Evolutionary conservation across 2,329 filamentous ascomycete species (phyloP).

Genomic region (Beauveria brongniartii): DNA sequence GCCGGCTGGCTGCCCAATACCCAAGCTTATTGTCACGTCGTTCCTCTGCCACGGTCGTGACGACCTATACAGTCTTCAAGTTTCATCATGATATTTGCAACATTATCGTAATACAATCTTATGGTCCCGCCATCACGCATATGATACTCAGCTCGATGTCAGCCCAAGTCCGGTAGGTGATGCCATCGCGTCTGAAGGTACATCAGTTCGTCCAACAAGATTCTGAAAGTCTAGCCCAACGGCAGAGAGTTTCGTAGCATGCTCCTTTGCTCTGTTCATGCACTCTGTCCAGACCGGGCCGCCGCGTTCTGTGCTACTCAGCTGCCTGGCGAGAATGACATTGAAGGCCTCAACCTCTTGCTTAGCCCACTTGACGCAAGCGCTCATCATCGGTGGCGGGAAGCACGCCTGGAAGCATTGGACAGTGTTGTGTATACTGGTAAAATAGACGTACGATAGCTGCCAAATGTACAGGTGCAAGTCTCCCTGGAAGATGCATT

Average conservation of each 20-base stretch:
- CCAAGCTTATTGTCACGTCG: not conserved
- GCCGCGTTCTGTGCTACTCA: constrained; percentile 76
- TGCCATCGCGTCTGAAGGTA: constrained; percentile 18
- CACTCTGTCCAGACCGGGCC: constrained; percentile 74
- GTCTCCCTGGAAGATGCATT: constrained; percentile 92
- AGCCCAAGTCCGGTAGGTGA: constrained; percentile 36
- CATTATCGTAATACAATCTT: not conserved
- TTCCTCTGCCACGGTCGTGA: not conserved
- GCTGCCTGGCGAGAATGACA: constrained; percentile 67
- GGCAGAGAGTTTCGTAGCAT: constrained; percentile 71
- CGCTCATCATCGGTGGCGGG: constrained; percentile 78
- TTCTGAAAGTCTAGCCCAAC: constrained; percentile 87
- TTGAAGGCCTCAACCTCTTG: constrained; percentile 91
- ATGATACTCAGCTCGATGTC: not conserved
- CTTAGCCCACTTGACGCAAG: constrained; percentile 98
- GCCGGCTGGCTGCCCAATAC: not conserved
- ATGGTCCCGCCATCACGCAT: not conserved
- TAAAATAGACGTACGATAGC: constrained; percentile 92
- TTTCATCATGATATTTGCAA: constrained; percentile 4
- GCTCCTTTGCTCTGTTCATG: constrained; percentile 70
- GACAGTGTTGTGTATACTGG: constrained; percentile 87
- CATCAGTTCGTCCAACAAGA: constrained; percentile 57
- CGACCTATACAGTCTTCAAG: not conserved
- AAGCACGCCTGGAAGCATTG: constrained; percentile 83
- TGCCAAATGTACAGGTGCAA: constrained; percentile 91